Base-by-base conservation (phyloP, 1,284 basidiomycete genomes). In the Sparassis latifolia region DNA sequence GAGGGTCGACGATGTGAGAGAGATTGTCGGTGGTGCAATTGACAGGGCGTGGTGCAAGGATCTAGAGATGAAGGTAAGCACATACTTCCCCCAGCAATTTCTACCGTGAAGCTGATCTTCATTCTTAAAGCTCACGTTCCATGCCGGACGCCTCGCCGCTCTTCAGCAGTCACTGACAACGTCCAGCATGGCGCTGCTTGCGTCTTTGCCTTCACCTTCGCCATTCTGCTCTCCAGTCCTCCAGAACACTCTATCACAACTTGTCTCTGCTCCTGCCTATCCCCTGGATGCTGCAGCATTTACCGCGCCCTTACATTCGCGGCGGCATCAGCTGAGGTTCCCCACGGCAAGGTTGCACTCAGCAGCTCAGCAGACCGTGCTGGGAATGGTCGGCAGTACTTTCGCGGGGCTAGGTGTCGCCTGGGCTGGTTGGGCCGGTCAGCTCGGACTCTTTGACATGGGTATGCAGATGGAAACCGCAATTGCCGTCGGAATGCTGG, bases 1-100 rank as follows among this genome's bases (percentile, higher is more conserved):
- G 73, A 69, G 77, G 5, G 79, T 88, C 1, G 91, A 93, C 62
- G 89, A 91, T 53, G 76, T 91, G 20, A 80, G 75, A 6, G 66
- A 70, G 35, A 74, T 82, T 32, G 66, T 93, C 6, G 71, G 68
- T 1, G 58, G 71, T 10, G 77, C 80, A 38, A 65, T 89, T 6
- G 70, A 77, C 40, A 68, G 68, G 40, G 65, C 72, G 2, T 91
- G 88, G 80, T 86, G 82, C 52, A 71, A 68, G 53, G 79, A 78
- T 3, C 71, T 92, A 9, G 84, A 91, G 62, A 71, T 75, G 54
- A 75, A 81, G 67, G 88, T 87, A 54, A 42, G 75, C 20, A 20
- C 20, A 20, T 20, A 20, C 20, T 20, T 20, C 20, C 20, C 20
- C 20, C 20, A 20, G 20, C 20, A 20, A 20, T 20, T 20, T 20